These are phyloP conservation scores for Herpetomonas muscarum DNA, from an alignment of 208 protist species.

Conservation along the genomic window DNA sequence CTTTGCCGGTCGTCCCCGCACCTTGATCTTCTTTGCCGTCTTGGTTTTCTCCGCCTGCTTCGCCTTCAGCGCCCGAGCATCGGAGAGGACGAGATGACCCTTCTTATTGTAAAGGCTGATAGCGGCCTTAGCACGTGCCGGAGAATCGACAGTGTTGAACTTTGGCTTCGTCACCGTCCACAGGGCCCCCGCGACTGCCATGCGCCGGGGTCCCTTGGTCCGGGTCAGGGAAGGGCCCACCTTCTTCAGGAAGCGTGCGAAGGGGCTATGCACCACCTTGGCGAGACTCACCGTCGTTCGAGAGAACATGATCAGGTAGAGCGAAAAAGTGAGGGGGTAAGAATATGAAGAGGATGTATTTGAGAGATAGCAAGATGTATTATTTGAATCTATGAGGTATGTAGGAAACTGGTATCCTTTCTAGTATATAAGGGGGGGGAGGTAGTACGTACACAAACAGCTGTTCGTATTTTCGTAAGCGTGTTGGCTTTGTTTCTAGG, in stretches of 20 bases:
- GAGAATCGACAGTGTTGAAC: not conserved
- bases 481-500: no score
- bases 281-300: slow-evolving; percentile 1
- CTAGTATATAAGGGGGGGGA: no score
- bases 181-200: slow-evolving; percentile 4
- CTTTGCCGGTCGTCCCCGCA: not conserved
- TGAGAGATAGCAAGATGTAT: no score
- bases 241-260: slow-evolving; percentile 2
- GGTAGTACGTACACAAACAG: no score
- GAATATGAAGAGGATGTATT: no score
- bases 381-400: no score
- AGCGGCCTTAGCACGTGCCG: slow-evolving; percentile 5
- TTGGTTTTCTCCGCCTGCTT: not conserved
- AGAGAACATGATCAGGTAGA: slow-evolving; percentile 12
- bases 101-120: slow-evolving; percentile 1
- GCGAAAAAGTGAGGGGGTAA: no score
- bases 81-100: not conserved
- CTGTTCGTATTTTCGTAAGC: no score
- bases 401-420: no score
- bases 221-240: not conserved
- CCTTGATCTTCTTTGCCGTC: not conserved
- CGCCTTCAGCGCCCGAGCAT: not conserved
- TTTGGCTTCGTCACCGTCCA: slow-evolving; percentile 12
- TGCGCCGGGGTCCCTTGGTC: slow-evolving; percentile 4
- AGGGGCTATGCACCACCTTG: not conserved